Percentiles rank a stretch among this genome's conserved stretches.
Conservation (phyloP, 139 green algal species). For the Microglena sp. region DNA sequence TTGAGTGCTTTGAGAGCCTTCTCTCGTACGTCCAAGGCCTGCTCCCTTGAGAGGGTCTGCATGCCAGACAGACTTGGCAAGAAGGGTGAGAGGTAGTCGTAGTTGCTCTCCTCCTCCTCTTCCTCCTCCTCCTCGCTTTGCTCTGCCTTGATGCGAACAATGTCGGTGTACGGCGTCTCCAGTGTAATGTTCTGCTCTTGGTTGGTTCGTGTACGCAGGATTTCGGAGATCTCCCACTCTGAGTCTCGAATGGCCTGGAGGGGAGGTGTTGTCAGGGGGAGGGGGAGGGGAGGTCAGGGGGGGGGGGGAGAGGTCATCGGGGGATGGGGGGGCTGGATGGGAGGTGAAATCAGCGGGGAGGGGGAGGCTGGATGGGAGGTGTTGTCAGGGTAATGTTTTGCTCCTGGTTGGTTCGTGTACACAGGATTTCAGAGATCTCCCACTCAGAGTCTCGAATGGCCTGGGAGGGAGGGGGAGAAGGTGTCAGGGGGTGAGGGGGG, state of each 20-base stretch:
- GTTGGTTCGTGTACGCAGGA: slow-evolving; percentile 48
- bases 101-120: slow-evolving; percentile 35
- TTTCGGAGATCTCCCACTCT: slow-evolving; percentile 66
- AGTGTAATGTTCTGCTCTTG: slow-evolving; percentile 60
- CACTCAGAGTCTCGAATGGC: slow-evolving; percentile 61
- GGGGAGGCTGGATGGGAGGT: slow-evolving; percentile 83
- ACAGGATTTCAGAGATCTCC: slow-evolving; percentile 57
- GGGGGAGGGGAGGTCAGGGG: no score
- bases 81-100: slow-evolving; percentile 73
- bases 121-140: slow-evolving; percentile 48
- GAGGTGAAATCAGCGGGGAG: no score
- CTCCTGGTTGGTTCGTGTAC: slow-evolving; percentile 45
- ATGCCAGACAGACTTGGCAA: slow-evolving; percentile 55
- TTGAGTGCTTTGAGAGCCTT: slow-evolving; percentile 69
- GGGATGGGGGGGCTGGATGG: no score
- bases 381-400: slow-evolving; percentile 56
- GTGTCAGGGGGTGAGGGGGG: no score
- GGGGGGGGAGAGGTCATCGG: no score
- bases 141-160: slow-evolving; percentile 51
- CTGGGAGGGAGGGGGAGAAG: slow-evolving; percentile 24
- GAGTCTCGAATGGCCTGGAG: slow-evolving; percentile 52
- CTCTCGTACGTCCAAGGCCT: slow-evolving; percentile 56
- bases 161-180: slow-evolving; percentile 73
- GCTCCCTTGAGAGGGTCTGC: slow-evolving; percentile 36
- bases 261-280: no score